Evolutionary conservation across 2,329 filamentous ascomycete genomes (phyloP), one percentile per base, ranked within the genome.

Genomic region (Trichoderma afroharzianum): DNA sequence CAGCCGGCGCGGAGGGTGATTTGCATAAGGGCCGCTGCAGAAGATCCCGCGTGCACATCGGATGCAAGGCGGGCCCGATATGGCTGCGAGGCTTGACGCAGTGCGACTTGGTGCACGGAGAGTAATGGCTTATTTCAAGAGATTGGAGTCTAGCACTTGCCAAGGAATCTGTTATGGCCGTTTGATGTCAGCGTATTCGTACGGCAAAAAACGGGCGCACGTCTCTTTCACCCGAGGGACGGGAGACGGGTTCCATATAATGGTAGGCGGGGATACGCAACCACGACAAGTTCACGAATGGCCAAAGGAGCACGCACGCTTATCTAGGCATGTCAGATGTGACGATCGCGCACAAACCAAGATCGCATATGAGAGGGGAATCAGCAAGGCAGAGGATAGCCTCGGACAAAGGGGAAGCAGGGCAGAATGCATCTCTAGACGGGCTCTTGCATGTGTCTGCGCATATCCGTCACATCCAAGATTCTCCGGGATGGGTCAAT

Each of bases 1-100:
- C 66, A 61, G 66, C 55, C 55, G 55, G 66, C 15, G 39, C 39
- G 39, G 67, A 62, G 67, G 39, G 67, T 69, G 67, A 53, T 69
- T 69, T 69, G 67, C 67, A 69, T 69, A 69, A 69, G 67, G 57
- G 67, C 67, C 15, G 67, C 67, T 69, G 67, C 67, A 62, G 67
- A 61, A 33, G 57, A 69, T 69, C 67, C 67, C 67, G 67, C 67
- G 57, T 36, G 67, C 55, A 61, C 67, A 21, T 69, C 55, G 50
- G 66, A 62, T 62, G 67, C 67, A 69, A 53, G 57, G 67, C 67
- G 67, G 57, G 57, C 47, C 67, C 57, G 39, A 69, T 62, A 62
- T 58, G 30, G 57, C 67, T 61, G 50, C 33, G 43, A 39, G 67
- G 67, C 67, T 69, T 21, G 57, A 69, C 53, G 67, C 67, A 43